Percentiles rank a stretch among this genome's conserved stretches.
phyloP scores from a whole-genome alignment of 2,329 filamentous ascomycete genomes.

The Paramyrothecium sp. region DNA sequence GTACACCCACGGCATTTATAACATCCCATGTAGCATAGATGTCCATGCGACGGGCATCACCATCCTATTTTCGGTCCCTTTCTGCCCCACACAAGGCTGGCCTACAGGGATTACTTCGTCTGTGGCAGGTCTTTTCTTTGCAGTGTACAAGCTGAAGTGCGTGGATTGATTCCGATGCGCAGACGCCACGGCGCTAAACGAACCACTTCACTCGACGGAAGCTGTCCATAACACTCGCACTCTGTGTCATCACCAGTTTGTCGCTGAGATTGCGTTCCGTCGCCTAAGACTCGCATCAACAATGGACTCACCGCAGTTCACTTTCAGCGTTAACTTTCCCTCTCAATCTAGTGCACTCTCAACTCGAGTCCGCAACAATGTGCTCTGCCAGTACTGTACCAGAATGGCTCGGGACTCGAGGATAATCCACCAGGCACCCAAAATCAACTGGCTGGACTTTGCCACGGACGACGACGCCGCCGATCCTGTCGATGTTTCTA shows the following conservation, averaged over 20 bases:
- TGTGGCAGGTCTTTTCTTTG: neutral
- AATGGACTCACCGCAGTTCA: neutral
- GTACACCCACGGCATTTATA: no score
- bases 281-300: neutral
- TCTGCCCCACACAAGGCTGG: no score
- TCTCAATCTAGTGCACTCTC: neutral
- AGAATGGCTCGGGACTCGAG: neutral
- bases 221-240: neutral
- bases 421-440: neutral
- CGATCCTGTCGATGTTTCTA: neutral
- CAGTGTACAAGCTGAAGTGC: neutral
- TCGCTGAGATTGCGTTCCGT: neutral
- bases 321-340: neutral
- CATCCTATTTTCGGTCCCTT: no score
- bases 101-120: neutral
- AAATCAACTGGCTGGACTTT: neutral
- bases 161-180: neutral
- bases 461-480: neutral
- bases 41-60: no score
- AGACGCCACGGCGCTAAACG: neutral
- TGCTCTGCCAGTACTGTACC: neutral
- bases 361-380: neutral
- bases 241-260: neutral
- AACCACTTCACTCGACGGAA: neutral
- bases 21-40: no score